Percentiles rank a stretch among this genome's conserved stretches.
Conservation (phyloP, 1,284 basidiomycete genomes). For the Tylopilus sp. region DNA sequence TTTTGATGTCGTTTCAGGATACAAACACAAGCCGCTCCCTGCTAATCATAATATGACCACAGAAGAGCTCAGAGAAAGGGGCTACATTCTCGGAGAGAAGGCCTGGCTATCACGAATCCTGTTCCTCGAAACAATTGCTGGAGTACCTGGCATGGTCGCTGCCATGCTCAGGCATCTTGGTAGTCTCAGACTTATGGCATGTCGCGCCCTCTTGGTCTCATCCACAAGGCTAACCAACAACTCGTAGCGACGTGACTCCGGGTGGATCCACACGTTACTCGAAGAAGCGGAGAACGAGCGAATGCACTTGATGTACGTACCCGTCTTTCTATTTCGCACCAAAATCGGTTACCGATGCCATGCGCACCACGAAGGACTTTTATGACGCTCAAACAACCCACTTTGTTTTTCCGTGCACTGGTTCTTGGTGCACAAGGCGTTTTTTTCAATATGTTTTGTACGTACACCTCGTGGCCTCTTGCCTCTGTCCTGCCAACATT, state of each 20-base stretch:
- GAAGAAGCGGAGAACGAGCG: conserved; percentile 96
- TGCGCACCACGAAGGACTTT: conserved; percentile 60
- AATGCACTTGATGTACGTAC: conserved; percentile 78
- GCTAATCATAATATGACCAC: conserved; percentile 56
- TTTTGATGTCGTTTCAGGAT: conserved; percentile 77
- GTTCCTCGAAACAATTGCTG: conserved; percentile 87
- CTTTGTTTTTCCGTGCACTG: conserved; percentile 71
- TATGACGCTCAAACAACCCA: conserved; percentile 79
- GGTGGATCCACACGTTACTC: conserved; percentile 81
- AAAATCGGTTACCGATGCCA: conserved; percentile 12
- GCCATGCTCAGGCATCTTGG: conserved; percentile 81
- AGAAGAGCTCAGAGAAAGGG: conserved; percentile 65
- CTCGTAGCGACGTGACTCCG: conserved; percentile 73
- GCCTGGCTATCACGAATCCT: conserved; percentile 84
- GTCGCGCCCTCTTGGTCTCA: conserved; percentile 15
- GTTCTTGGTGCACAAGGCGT: conserved; percentile 86
- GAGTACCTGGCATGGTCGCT: conserved; percentile 92
- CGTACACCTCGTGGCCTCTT: conserved; percentile 29
- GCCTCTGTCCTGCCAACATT: conserved; percentile 16
- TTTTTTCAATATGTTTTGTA: conserved; percentile 89
- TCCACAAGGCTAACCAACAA: conserved; percentile 7
- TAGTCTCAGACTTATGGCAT: conserved; percentile 77
- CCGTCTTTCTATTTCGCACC: conserved; percentile 1
- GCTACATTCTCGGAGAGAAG: conserved; percentile 67
- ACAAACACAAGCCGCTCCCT: conserved; percentile 70